Evolutionary conservation across 306 rosid genomes (phyloP).

Genomic region (Cucumis sativus): Cucumber_9930_V3 NC_026658.2:10086001-10086500

Average conservation of each 20-base stretch:
- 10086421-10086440: not conserved
- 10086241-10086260: not conserved
- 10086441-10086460: not conserved
- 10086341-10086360: not conserved
- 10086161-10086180: slow-evolving; percentile 57
- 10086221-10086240: slow-evolving; percentile 33
- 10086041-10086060: not conserved
- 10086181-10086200: slow-evolving; percentile 49
- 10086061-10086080: not conserved
- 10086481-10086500: no score
- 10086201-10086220: slow-evolving; percentile 54
- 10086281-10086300: not conserved
- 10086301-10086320: not conserved
- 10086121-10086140: slow-evolving; percentile 3
- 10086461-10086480: no score
- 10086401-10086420: not conserved
- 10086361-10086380: not conserved
- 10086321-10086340: not conserved
- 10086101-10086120: not conserved
- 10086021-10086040: not conserved
- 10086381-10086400: not conserved
- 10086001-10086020: not conserved
- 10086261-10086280: not conserved
- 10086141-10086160: slow-evolving; percentile 66
- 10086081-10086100: not conserved